Conservation (phyloP, 345 rosid species). For the Eucalyptus sp. region DNA sequence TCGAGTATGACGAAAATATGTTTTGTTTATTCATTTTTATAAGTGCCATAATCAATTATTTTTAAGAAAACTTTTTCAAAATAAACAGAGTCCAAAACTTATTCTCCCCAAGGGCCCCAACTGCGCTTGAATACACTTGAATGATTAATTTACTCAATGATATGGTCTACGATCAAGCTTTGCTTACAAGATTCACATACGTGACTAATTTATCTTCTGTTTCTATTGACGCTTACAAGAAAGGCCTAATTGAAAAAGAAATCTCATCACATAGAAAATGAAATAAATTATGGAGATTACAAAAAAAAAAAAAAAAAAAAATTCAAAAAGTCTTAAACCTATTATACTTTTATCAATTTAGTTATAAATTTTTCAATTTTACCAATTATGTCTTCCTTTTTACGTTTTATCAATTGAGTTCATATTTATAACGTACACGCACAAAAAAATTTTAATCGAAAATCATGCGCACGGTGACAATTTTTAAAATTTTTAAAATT, state of each 20-base stretch:
- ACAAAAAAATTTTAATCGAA: fast-evolving
- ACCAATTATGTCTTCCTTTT: fast-evolving
- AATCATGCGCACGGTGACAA: fast-evolving
- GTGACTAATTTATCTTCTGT: not conserved
- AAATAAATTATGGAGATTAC: fast-evolving
- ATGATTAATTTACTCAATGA: not conserved
- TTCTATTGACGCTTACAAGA: not conserved
- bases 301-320: fast-evolving
- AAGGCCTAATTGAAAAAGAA: not conserved
- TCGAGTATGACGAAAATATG: fast-evolving
- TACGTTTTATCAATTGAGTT: fast-evolving
- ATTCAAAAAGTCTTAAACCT: not conserved
- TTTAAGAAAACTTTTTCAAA: too few species aligned
- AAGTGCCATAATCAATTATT: too few species aligned
- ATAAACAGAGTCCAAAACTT: not conserved
- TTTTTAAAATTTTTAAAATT: too few species aligned
- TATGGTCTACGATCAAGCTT: not conserved
- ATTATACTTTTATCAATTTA: not conserved
- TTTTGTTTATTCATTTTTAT: too few species aligned
- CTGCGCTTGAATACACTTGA: not conserved
- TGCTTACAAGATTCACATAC: not conserved
- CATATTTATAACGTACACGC: too few species aligned
- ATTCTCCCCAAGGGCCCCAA: not conserved
- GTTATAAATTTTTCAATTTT: not conserved
- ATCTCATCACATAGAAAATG: not conserved